Base-by-base conservation (phyloP, 805 yeast genomes). In the Metschnikowia reukaufii region DNA sequence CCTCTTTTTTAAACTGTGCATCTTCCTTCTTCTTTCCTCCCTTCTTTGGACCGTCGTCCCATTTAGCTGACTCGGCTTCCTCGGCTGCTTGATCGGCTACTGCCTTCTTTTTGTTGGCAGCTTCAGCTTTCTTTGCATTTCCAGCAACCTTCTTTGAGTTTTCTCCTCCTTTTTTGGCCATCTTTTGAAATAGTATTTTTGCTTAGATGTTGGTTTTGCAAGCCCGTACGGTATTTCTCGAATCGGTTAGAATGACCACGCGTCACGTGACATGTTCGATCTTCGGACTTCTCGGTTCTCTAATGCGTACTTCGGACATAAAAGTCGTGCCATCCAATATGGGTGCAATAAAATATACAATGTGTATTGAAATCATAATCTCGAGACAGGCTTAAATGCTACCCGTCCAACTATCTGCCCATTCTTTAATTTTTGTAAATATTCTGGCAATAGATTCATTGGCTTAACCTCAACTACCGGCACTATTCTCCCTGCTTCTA, bases 21-120 rank as follows among this genome's bases (percentile, higher is more conserved):
- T 79, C 86, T 44, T 79, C 84, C 65, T 83, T 83, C 76, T 87
- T 88, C 70, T 81, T 78, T 64, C 76, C 79, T 30, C 77, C 79
- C 61, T 81, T 81, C 71, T 86, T 86, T 20, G 88, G 58, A 27
- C 94, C 95, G 18, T 82, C 73, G 3, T 77, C 79, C 94, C 94
- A 86, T 52, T 78, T 73, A 13, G 75, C 74, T 23, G 78, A 83
- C 57, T 86, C 91, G 1, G 66, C 77, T 0, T 76, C 78, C 35
- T 72, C 84, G 6, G 59, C 63, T 20, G 67, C 68, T 4, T 71
- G 73, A 2, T 66, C 72, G n/a, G 72, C 78, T 10, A 72, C 86
- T 32, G 72, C 76, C 39, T 73, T 68, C 65, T 84, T 83, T 59
- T 75, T 74, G 55, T 69, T 73, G 19, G 87, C 86, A 9, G 74